Evolutionary conservation across 2,329 filamentous ascomycete species (phyloP).

Genomic region (Pestalotiopsis sp.): DNA sequence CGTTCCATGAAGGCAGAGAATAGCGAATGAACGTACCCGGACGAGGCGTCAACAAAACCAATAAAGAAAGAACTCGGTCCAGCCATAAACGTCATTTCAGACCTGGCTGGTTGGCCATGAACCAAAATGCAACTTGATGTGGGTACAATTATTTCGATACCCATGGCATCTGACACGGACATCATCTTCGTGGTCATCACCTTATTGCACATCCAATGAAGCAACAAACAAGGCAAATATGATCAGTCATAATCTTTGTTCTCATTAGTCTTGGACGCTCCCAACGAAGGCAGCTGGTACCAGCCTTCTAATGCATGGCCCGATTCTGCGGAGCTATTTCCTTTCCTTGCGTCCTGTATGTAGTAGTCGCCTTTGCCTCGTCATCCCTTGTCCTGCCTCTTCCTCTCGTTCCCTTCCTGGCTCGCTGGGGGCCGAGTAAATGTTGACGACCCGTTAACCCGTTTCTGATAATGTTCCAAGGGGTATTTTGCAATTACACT

Average conservation of each 20-base stretch:
- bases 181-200: not conserved
- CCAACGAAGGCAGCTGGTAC: not conserved
- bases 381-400: not conserved
- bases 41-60: too few species aligned
- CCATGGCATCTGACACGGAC: too few species aligned
- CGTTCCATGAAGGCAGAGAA: too few species aligned
- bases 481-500: conserved; percentile 2
- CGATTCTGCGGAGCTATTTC: not conserved
- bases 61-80: too few species aligned
- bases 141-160: too few species aligned
- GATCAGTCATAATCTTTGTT: not conserved
- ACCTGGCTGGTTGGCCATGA: too few species aligned
- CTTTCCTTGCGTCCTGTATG: not conserved
- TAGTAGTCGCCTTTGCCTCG: not conserved
- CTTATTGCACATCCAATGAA: not conserved
- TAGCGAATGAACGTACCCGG: too few species aligned
- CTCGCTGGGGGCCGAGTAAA: not conserved
- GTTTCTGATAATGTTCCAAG: not conserved
- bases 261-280: not conserved
- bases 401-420: not conserved
- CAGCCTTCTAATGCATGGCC: not conserved
- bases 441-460: not conserved
- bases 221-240: not conserved
- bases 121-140: too few species aligned
- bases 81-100: too few species aligned